Percentiles rank a stretch among this genome's conserved stretches.
Conservation (phyloP, 2,329 filamentous ascomycete species). For the Neophaeococcomyces mojaviensis region DNA sequence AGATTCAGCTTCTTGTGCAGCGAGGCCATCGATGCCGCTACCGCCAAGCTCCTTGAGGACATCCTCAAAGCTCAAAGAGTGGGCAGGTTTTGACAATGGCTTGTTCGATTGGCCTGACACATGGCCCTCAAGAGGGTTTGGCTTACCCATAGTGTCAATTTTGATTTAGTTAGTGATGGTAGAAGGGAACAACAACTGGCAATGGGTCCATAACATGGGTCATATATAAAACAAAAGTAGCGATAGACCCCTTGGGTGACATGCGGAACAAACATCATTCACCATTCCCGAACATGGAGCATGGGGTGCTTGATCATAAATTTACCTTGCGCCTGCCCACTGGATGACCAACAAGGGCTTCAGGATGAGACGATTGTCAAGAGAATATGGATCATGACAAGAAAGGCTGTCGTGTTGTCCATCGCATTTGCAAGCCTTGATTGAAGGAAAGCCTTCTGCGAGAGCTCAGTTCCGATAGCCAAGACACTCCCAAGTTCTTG, state of each 20-base stretch:
- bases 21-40: conserved; percentile 52
- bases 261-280: no score
- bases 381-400: not conserved
- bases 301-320: conserved; percentile 3
- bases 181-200: not conserved
- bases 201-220: not conserved
- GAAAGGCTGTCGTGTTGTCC: conserved; percentile 1
- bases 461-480: conserved; percentile 1
- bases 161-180: not conserved
- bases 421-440: not conserved
- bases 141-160: conserved; percentile 6
- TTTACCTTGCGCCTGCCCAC: not conserved
- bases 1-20: conserved; percentile 44
- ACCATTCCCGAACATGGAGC: no score
- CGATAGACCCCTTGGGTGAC: no score
- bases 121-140: conserved; percentile 22
- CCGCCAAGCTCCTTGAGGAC: conserved; percentile 50
- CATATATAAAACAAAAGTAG: no score
- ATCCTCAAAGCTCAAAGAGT: conserved; percentile 49
- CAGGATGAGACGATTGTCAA: not conserved
- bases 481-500: conserved; percentile 4
- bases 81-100: conserved; percentile 55
- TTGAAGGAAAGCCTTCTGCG: conserved; percentile 2
- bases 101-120: conserved; percentile 42
- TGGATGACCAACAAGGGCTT: not conserved